phyloP scores from a whole-genome alignment of 2,329 filamentous ascomycete genomes.

The Aspergillus nomiae region DNA sequence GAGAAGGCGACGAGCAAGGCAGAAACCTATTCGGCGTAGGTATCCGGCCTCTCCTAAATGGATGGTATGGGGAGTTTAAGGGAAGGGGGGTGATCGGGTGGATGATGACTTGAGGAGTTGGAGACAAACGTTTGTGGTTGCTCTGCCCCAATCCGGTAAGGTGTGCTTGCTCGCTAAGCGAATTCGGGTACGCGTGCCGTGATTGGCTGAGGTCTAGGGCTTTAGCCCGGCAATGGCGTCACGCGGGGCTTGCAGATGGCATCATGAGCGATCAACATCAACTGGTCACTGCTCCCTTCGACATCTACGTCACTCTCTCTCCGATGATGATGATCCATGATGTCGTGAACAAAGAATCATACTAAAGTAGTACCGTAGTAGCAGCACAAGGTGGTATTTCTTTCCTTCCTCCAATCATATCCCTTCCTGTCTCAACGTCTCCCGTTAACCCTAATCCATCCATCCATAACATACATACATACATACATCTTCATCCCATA shows the following conservation, averaged over 20 bases:
- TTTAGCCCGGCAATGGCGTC: slow-evolving; percentile 42
- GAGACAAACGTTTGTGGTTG: slow-evolving; percentile 32
- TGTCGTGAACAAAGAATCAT: not conserved
- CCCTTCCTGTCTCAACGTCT: not conserved
- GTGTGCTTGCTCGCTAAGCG: slow-evolving; percentile 41
- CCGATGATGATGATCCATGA: not conserved
- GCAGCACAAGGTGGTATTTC: not conserved
- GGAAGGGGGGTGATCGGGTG: slow-evolving; percentile 33
- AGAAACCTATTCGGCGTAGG: slow-evolving; percentile 36
- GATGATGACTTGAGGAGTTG: slow-evolving; percentile 27
- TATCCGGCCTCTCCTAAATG: slow-evolving; percentile 32
- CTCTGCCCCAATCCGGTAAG: slow-evolving; percentile 38
- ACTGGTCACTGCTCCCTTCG: not conserved
- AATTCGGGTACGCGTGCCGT: slow-evolving; percentile 24
- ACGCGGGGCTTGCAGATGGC: slow-evolving; percentile 27
- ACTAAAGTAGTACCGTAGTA: not conserved
- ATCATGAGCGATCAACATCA: slow-evolving; percentile 22
- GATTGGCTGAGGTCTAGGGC: slow-evolving; percentile 38
- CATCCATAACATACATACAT: not conserved
- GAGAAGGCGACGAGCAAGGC: slow-evolving; percentile 32
- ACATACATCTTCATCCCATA: slow-evolving; percentile 14
- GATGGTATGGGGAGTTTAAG: slow-evolving; percentile 19
- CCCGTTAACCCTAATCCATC: not conserved
- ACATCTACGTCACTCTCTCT: not conserved
- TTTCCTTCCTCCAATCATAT: not conserved